These are phyloP conservation scores for Cucumis melo DNA, from an alignment of 306 rosid genomes.

Conservation along the genomic window DNA sequence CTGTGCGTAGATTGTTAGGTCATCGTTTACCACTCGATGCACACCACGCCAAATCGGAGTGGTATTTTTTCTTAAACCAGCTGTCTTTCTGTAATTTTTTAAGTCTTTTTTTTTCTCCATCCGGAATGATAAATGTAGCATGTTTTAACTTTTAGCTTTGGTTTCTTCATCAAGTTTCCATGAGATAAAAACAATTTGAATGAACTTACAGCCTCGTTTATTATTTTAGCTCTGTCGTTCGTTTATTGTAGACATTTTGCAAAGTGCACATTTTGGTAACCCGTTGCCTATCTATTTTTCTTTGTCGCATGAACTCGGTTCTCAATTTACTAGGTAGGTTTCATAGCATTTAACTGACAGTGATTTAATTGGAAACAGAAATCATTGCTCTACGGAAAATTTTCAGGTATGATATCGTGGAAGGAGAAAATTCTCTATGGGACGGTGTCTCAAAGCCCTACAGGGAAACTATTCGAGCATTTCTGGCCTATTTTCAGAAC, in stretches of 20 bases:
- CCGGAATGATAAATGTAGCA: neutral
- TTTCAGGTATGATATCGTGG: constrained; percentile 76
- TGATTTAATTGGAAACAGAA: neutral
- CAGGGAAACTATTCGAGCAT: constrained; percentile 91
- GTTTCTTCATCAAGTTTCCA: neutral
- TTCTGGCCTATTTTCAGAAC: constrained; percentile 79
- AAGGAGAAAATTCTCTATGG: constrained; percentile 81
- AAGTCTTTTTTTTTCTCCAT: neutral
- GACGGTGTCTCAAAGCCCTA: constrained; percentile 75
- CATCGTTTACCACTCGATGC: constrained; percentile 62
- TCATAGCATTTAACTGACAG: neutral
- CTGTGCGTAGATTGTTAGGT: constrained; percentile 78
- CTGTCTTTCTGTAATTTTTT: neutral
- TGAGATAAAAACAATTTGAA: neutral
- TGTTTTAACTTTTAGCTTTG: neutral
- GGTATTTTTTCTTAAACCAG: constrained; percentile 20
- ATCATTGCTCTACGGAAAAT: constrained; percentile 12
- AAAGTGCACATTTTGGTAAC: neutral
- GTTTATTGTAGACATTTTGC: neutral
- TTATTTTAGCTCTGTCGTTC: too few relatives aligned
- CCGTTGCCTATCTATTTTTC: neutral
- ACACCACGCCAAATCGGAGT: constrained; percentile 56
- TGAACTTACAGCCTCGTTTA: too few relatives aligned
- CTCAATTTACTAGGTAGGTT: neutral
- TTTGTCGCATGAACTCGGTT: neutral